Base-by-base conservation (phyloP, 2,329 filamentous ascomycete genomes). In the Colletotrichum sp. region DNA sequence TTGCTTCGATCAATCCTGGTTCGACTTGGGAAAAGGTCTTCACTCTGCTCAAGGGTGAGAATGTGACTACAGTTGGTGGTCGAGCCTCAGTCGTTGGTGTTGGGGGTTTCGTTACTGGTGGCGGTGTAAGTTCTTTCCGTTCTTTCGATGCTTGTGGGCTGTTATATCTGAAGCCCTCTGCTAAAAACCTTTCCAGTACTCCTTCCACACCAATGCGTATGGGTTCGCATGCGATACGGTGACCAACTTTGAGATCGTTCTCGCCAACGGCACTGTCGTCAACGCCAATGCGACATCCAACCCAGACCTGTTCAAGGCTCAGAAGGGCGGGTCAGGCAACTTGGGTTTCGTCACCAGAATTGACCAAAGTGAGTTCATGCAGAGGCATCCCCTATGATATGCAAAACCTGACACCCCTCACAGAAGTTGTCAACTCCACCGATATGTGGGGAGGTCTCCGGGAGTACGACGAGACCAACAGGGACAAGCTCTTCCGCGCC, bases 291-390 rank as follows among this genome's bases (percentile, higher is more conserved):
- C 77, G 0, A 63, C 80, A 0, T 72, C 83, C 9, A 83, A 89
- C 68, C 13, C 79, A 0, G 87, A 89, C 52, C 82, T 90, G 1
- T 89, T 82, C 80, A 84, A 84, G 71, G 88, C 87, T 1, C 81
- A 89, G 3, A 86, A 87, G 71, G 88, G 88, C 8, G 88, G 88
- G n/a, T 84, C 84, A 6, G 85, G 83, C 59, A 90, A 89, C 79
- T 85, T 88, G 60, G 87, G 86, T n/a, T 81, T 86, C 69, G 81
- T 84, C 21, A 83, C 86, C 16, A 77, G 79, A 13, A 68, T 81
- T 8, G 81, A 83, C 59, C 72, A 66, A 16, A 44, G 72, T 68
- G 21, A 67, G 72, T 71, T 2, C 10, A 21, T 24, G 7, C 1
- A 9, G 55, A 18, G 24, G 2, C 24, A 13, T 0, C 0, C 1